Evolutionary conservation across 2,329 filamentous ascomycete species (phyloP), one percentile per base, ranked within the genome.

Genomic region (Cercospora citrullina): DNA sequence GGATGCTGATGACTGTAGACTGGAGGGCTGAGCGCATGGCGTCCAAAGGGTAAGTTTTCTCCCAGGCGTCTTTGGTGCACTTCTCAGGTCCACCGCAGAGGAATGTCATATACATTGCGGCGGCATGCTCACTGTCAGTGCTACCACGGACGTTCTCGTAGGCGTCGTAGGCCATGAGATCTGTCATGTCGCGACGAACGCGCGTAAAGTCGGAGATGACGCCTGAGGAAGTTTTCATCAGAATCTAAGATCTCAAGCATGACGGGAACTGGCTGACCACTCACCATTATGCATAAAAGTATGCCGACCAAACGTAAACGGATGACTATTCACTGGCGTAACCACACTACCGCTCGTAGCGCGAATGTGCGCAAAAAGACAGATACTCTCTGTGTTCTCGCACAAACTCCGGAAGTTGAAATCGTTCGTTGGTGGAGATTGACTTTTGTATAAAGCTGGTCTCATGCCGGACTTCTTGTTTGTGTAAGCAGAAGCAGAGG

Each of bases 291-390:
- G 84, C 84, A 86, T 86, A 72, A 86, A 83, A 14, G 79, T 78
- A 69, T 85, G 83, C 18, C 84, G 78, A 12, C 84, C 84, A 63
- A 86, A 86, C 26, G 82, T 79, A 72, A 86, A 87, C 2, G 84
- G 84, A 66, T 87, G 84, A 51, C 81, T 83, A 74, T 86, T 86
- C 16, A 84, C 82, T 10, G 80, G 79, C 2, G 82, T 81, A n/a
- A 85, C 82, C 2, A 81, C 77, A 9, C 79, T 83, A 2, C 80
- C 82, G n/a, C 80, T 83, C 4, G 81, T 81, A 7, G 84, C 84
- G 6, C 84, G 80, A 66, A 86, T 85, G 69, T 87, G 84, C 0
- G 84, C 84, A 51, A 86, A 82, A 21, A 83, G 77, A 21, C 81
- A 82, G n/a, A 80, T 78, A 0, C 80, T 82, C 59, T 83, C 79